A percentile compares a stretch with the other conserved stretches of the same genome.
phyloP scores from a whole-genome alignment of 116 monocot species.

The Cymodocea nodosa region DNA sequence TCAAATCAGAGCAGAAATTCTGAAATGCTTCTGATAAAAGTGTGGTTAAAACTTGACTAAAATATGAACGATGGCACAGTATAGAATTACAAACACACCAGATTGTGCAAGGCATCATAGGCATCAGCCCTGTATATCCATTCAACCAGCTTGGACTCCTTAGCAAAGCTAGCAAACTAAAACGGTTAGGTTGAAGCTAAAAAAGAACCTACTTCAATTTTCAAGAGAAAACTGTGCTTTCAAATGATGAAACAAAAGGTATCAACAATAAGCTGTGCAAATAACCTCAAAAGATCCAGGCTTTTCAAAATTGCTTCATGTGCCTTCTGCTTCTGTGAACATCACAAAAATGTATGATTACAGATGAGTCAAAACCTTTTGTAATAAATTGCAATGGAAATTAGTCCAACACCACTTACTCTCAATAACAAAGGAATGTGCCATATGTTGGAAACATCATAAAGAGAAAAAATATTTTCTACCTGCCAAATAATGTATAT shows the following conservation, averaged over 20 bases:
- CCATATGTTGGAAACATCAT: conserved; percentile 92
- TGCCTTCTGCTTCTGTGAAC: conserved; percentile 65
- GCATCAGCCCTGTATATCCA: conserved; percentile 54
- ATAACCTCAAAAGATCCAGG: conserved; percentile 47
- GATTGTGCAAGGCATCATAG: conserved; percentile 34
- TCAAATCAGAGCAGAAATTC: background rate
- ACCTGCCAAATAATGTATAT: conserved; percentile 26
- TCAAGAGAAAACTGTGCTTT: background rate
- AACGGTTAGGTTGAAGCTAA: background rate
- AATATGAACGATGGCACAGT: background rate
- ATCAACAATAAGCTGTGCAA: background rate
- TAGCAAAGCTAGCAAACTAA: conserved; percentile 15
- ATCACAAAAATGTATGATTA: conserved; percentile 6
- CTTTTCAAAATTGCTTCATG: conserved; percentile 64
- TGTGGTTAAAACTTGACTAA: too few species aligned
- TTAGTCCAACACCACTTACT: conserved; percentile 23
- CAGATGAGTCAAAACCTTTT: background rate
- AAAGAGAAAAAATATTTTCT: conserved; percentile 49
- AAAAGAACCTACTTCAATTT: background rate
- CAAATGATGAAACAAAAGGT: background rate
- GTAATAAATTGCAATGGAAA: background rate
- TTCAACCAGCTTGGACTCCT: conserved; percentile 37
- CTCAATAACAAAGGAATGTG: conserved; percentile 67
- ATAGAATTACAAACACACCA: conserved; percentile 30
- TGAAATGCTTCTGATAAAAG: too few species aligned